A percentile compares a stretch with the other conserved stretches of the same genome.
These are phyloP conservation scores for Ophiocordyceps camponoti-leonardi DNA, from an alignment of 2,329 filamentous ascomycete species.

Conservation along the genomic window DNA sequence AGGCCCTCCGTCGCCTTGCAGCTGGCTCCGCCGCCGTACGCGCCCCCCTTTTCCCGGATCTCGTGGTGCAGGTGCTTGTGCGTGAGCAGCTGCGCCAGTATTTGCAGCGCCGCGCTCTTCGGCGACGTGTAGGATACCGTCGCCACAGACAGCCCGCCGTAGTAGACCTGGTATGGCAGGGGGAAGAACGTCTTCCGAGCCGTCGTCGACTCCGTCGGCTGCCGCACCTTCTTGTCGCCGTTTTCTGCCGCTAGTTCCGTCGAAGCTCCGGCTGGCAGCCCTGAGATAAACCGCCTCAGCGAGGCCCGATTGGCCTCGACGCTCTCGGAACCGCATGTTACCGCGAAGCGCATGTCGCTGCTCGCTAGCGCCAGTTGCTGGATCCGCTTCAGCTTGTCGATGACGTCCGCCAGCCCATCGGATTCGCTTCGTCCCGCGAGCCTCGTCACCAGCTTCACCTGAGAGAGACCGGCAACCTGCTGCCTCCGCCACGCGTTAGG, in stretches of 20 bases:
- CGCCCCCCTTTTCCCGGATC: slow-evolving; percentile 93
- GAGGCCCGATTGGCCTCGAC: slow-evolving; percentile 51
- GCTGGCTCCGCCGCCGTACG: slow-evolving; percentile 85
- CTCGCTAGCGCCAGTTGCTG: slow-evolving; percentile 61
- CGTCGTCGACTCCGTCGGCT: slow-evolving; percentile 16
- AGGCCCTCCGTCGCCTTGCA: slow-evolving; percentile 63
- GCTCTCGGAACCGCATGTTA: slow-evolving; percentile 72
- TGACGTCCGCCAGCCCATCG: slow-evolving; percentile 56
- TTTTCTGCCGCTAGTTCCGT: slow-evolving; percentile 1
- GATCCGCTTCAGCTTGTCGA: slow-evolving; percentile 70
- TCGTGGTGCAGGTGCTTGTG: slow-evolving; percentile 96
- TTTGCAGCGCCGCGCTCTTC: slow-evolving; percentile 64
- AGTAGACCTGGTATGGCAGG: slow-evolving; percentile 93
- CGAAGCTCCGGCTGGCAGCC: slow-evolving; percentile 6
- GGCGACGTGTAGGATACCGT: slow-evolving; percentile 69
- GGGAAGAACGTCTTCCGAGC: slow-evolving; percentile 74
- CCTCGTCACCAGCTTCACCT: slow-evolving; percentile 68
- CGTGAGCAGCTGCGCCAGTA: slow-evolving; percentile 80
- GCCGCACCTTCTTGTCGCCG: slow-evolving; percentile 17
- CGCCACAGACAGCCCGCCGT: slow-evolving; percentile 65
- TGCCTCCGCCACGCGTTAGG: slow-evolving; percentile 56
- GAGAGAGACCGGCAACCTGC: slow-evolving; percentile 77
- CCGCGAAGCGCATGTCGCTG: slow-evolving; percentile 54
- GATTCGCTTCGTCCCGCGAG: slow-evolving; percentile 56
- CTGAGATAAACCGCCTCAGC: slow-evolving; percentile 50